These are phyloP conservation scores for Capsicum baccatum DNA, from an alignment of 257 asterid species.

Conservation along the genomic window DNA sequence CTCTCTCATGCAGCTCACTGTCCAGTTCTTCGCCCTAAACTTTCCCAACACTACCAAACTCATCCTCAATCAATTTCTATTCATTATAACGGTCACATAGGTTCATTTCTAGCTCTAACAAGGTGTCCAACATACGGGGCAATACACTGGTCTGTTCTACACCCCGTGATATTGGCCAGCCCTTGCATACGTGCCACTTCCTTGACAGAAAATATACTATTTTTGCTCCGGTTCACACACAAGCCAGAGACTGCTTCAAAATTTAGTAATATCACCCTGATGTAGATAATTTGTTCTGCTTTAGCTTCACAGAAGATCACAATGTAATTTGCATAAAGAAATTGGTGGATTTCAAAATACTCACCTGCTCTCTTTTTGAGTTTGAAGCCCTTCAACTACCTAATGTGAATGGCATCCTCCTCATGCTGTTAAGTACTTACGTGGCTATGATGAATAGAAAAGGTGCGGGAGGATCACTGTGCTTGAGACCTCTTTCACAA, in stretches of 20 bases:
- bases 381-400: neutral
- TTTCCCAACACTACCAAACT: too few species aligned
- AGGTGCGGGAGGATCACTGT: neutral
- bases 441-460: neutral
- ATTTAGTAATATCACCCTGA: neutral
- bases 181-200: neutral
- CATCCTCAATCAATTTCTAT: too few species aligned
- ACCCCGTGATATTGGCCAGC: neutral
- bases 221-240: neutral
- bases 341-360: neutral
- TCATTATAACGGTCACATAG: too few species aligned
- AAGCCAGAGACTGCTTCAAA: neutral
- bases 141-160: neutral
- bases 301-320: neutral
- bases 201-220: neutral
- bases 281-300: neutral
- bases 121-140: too few species aligned
- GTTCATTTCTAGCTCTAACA: too few species aligned
- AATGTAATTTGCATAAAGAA: neutral
- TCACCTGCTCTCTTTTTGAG: neutral
- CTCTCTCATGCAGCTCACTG: too few species aligned
- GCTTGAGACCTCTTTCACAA: neutral
- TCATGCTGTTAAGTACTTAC: neutral
- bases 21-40: too few species aligned
- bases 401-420: neutral